Evolutionary conservation across 78 protist genomes (phyloP).

Genomic region (Cavenderia fasciculata): DNA sequence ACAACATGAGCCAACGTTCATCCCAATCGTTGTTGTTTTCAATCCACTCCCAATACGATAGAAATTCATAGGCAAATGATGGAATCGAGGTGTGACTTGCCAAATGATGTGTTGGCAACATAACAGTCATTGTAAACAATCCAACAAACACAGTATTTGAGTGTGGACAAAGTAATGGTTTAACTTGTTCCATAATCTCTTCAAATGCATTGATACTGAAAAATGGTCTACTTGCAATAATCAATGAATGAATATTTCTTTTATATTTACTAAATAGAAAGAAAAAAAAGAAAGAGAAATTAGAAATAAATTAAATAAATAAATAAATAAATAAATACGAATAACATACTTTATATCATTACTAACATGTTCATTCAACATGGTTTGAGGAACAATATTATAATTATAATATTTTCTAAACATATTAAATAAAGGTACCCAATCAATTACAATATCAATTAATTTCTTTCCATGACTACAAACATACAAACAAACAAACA

Average conservation of each 20-base stretch:
- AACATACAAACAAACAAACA: neutral
- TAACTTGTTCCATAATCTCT: conserved; percentile 8
- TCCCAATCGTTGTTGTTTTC: conserved; percentile 37
- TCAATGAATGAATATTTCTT: neutral
- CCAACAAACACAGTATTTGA: conserved; percentile 13
- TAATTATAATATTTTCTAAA: neutral
- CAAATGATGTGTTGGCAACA: conserved; percentile 55
- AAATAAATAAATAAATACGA: neutral
- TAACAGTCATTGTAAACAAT: neutral
- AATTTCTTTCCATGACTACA: conserved; percentile 4
- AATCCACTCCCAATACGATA: conserved; percentile 23
- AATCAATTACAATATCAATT: conserved; percentile 35
- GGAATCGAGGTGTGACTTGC: neutral
- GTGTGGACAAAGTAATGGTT: conserved; percentile 17
- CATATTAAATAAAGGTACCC: conserved; percentile 26
- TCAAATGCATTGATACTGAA: neutral
- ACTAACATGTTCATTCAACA: neutral
- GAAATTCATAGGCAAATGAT: neutral
- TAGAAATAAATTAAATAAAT: neutral
- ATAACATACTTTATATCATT: neutral
- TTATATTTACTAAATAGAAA: neutral
- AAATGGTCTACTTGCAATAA: conserved; percentile 1
- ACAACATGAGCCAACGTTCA: conserved; percentile 12
- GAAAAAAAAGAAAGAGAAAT: too few species aligned
- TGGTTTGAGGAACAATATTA: neutral